Evolutionary conservation across 1,139 yeast genomes (phyloP).

Genomic region (Suhomyces kunorum): DNA sequence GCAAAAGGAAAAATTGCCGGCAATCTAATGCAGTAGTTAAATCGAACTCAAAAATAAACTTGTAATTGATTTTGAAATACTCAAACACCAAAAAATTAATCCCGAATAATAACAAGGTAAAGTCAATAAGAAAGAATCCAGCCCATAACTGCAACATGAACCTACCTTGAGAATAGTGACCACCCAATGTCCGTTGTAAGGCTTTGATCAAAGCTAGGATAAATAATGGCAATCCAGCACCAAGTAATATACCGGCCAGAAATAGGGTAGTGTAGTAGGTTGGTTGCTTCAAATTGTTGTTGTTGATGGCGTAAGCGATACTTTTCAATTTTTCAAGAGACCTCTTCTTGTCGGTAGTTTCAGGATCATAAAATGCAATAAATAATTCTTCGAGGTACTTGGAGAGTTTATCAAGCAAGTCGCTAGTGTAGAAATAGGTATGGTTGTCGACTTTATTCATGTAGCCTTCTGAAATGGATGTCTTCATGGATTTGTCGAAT

Average conservation of each 20-base stretch:
- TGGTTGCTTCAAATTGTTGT: slow-evolving; percentile 29
- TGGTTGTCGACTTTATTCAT: slow-evolving; percentile 58
- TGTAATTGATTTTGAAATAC: slow-evolving; percentile 75
- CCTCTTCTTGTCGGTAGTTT: slow-evolving; percentile 65
- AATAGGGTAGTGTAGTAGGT: slow-evolving; percentile 50
- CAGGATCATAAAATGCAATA: slow-evolving; percentile 62
- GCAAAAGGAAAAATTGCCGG: slow-evolving; percentile 63
- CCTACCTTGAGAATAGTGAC: slow-evolving; percentile 51
- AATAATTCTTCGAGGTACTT: slow-evolving; percentile 67
- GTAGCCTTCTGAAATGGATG: slow-evolving; percentile 51
- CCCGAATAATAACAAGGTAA: slow-evolving; percentile 65
- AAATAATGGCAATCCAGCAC: slow-evolving; percentile 68
- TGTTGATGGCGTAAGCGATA: slow-evolving; percentile 45
- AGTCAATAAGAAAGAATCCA: slow-evolving; percentile 70
- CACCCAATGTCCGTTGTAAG: slow-evolving; percentile 38
- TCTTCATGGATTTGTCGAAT: slow-evolving; percentile 71
- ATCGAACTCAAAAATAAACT: slow-evolving; percentile 88
- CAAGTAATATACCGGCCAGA: slow-evolving; percentile 64
- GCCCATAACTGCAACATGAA: slow-evolving; percentile 86
- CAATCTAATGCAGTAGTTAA: slow-evolving; percentile 68
- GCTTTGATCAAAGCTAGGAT: slow-evolving; percentile 55
- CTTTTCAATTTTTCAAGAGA: slow-evolving; percentile 72
- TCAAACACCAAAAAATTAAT: slow-evolving; percentile 75
- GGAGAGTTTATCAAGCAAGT: slow-evolving; percentile 61
- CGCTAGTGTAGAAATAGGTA: slow-evolving; percentile 64